Evolutionary conservation across 805 yeast species (phyloP), one percentile per base, ranked within the genome.

Genomic region (Clavispora santaluciae): DNA sequence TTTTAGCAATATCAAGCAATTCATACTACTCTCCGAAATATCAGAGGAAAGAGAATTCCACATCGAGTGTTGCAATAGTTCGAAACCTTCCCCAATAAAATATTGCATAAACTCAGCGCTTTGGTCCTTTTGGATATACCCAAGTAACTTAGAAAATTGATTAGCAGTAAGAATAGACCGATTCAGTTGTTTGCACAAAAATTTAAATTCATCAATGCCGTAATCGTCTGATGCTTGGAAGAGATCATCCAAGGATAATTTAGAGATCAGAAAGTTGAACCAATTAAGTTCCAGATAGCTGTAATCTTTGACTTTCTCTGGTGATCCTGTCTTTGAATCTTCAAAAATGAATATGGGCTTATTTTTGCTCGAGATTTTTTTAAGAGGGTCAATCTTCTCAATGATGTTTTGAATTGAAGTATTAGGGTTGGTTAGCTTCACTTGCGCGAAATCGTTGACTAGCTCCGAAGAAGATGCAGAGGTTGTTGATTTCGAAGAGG

Each of bases 371-470:
- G 73, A 59, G 11, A 68, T 53, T 4, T 59, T 53, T 35, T 51
- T 59, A 21, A 72, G 55, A 2, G 77, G 77, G 46, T 72, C 76
- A 0, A 68, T 56, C 41, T 57, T 69, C 28, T 65, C 72, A 20
- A 72, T 61, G 22, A 68, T 54, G 2, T 50, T 40, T 41, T 69
- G 68, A 7, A 70, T 56, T 4, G 59, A 50, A 29, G 49, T 60
- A 33, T 38, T 43, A 15, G 43, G 39, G 24, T 40, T 45, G 7
- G 53, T 31, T 22, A 51, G 44, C 13, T 49, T 40, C 5, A 51
- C 55, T 26, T 46, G 53, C 1, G 54, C 55, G 34, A 51, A 44
- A 28, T 50, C 53, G 6, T 51, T 53, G 7, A 38, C 51, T 20
- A 51, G 37, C 33, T 51, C 54, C 2, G 36, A 12, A 15, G 43